Evolutionary conservation across 2,329 filamentous ascomycete genomes (phyloP), one percentile per base, ranked within the genome.

Genomic region (Aureobasidium sp.): DNA sequence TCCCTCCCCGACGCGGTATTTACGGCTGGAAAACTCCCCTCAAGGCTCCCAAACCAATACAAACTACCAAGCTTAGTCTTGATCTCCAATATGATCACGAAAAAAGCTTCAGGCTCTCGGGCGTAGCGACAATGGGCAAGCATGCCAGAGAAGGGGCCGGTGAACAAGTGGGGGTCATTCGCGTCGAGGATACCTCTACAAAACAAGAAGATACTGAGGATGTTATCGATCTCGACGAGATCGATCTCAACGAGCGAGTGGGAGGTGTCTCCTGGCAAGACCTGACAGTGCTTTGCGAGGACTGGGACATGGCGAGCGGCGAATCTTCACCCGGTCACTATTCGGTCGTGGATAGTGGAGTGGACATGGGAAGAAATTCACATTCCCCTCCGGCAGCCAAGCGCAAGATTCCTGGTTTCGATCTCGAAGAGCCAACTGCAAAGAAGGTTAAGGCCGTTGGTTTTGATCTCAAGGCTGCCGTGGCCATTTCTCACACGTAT

Each of bases 61-160:
- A 90, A 4, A 89, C 90, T 0, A 90, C 86, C 17, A 98, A 98
- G 69, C 78, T 95, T 54, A 90, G 83, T 57, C 76, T 98, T 12
- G 93, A 98, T 57, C 74, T 97, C 29, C 86, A 88, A 2, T 78
- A 81, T 41, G 93, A 97, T 62, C 87, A 95, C 60, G 88, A 95
- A 67, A 89, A 90, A 61, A 76, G 79, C 22, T 98, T 97, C 66
- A 83, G 84, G 53, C 80, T 91, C n/a, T 77, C 81, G 0, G 83
- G 83, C 0, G 77, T 81, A 22, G 75, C 78, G 1, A 72, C 61
- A 45, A 55, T 55, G 19, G 60, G 74, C 34, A 77, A 79, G 59
- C 69, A 72, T 24, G 67, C 70, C 10, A 68, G 73, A 6, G 72
- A 75, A 52, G 59, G 64, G n/a, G 66, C 76, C 10, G 63, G 66